Percentiles rank a stretch among this genome's conserved stretches.
Conservation (phyloP, 345 rosid genomes). For the rapeseed (Brassica napus) region DNA sequence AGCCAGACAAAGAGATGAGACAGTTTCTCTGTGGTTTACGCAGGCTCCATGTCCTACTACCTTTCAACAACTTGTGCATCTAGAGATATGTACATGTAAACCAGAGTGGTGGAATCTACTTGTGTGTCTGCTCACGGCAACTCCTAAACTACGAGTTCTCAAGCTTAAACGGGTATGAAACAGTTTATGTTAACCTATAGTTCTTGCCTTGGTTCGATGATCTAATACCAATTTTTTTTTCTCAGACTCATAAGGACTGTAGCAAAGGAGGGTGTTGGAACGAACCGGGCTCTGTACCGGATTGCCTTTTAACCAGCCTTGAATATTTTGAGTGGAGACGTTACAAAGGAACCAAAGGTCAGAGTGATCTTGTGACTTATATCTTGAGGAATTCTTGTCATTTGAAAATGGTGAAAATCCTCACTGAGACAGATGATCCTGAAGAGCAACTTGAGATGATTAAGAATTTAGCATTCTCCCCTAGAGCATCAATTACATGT, state of each 20-base stretch:
- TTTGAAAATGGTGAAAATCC: not conserved
- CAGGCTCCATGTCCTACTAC: not conserved
- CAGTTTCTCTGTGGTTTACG: not conserved
- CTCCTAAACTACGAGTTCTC: conserved; percentile 8
- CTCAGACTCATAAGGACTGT: not conserved
- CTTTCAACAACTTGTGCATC: conserved; percentile 7
- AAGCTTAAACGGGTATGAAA: conserved; percentile 4
- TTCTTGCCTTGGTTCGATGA: not conserved
- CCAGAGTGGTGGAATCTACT: conserved; percentile 13
- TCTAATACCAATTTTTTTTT: not conserved
- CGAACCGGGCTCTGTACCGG: not conserved
- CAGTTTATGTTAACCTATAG: not conserved
- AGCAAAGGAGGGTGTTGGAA: conserved; percentile 1
- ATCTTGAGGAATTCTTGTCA: not conserved
- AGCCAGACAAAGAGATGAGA: not conserved
- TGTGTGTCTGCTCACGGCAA: not conserved
- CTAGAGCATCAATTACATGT: not conserved
- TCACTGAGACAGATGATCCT: not conserved
- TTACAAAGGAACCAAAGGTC: conserved; percentile 2
- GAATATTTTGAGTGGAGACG: conserved; percentile 17
- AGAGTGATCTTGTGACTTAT: not conserved
- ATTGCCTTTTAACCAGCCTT: conserved; percentile 10
- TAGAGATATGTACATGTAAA: conserved; percentile 12
- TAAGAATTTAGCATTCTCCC: conserved; percentile 11
- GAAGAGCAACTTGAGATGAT: conserved; percentile 8